Evolutionary conservation across 1,284 basidiomycete species (phyloP).

Genomic region (Hymenochaete sp.): DNA sequence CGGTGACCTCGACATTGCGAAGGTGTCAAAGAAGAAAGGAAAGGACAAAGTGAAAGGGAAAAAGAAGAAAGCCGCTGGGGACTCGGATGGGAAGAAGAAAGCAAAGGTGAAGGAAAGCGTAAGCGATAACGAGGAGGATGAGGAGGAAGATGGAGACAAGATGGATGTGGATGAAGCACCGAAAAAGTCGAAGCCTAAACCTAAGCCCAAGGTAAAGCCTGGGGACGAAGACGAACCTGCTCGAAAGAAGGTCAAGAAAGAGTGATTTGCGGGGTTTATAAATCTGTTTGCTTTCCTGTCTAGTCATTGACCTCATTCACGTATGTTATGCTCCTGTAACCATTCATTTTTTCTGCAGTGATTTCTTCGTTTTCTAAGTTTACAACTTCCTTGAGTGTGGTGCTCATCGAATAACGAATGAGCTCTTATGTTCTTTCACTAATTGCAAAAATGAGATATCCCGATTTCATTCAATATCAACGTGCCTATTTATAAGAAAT

Average conservation of each 20-base stretch:
- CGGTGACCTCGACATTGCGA: slow-evolving; percentile 55
- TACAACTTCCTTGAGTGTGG: too few species aligned
- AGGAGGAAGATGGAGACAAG: slow-evolving; percentile 31
- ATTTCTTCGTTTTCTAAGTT: too few species aligned
- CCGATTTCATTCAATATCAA: too few species aligned
- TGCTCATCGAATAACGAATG: too few species aligned
- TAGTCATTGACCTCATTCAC: background rate
- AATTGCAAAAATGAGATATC: too few species aligned
- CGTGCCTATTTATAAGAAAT: too few species aligned
- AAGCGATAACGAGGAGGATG: slow-evolving; percentile 30
- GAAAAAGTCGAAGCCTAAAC: slow-evolving; percentile 36
- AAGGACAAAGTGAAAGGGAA: slow-evolving; percentile 35
- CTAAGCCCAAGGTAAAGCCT: slow-evolving; percentile 39
- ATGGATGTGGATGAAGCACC: slow-evolving; percentile 30
- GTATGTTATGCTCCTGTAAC: too few species aligned
- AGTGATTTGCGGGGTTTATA: slow-evolving; percentile 7
- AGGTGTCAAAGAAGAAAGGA: slow-evolving; percentile 33
- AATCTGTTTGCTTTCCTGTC: background rate
- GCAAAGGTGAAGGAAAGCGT: slow-evolving; percentile 19
- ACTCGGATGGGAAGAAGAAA: slow-evolving; percentile 18
- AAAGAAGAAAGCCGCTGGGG: slow-evolving; percentile 27
- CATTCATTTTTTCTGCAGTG: too few species aligned
- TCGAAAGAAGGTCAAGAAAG: slow-evolving; percentile 61
- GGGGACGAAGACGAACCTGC: slow-evolving; percentile 35
- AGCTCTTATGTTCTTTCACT: too few species aligned